Evolutionary conservation across 208 protist species (phyloP), one percentile per base, ranked within the genome.

Genomic region (Crithidia brevicula): DNA sequence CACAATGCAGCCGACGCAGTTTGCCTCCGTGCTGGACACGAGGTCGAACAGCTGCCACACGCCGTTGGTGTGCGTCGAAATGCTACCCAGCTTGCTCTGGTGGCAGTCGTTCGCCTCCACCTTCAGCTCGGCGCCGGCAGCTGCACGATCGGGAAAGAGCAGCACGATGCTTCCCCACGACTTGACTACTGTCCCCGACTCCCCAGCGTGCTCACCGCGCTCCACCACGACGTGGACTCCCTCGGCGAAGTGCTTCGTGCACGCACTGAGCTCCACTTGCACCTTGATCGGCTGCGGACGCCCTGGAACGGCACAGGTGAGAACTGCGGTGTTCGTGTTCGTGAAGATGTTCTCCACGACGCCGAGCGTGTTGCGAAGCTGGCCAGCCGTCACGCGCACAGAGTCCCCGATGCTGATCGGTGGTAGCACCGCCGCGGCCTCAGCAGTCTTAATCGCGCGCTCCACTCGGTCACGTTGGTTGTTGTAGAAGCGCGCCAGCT

Each of bases 181-280:
- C 66, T 88, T 91, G 30, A 97, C 87, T 45, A 97, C 93, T 13
- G 91, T 97, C 10, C 93, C 93, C 36, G 88, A 89, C 69, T 92
- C 86, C 31, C 93, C 93, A 20, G 77, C 73, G 71, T 93, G 75
- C 40, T 86, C 83, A 50, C 93, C 93, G 34, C 64, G 74, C 70
- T 89, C 81, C 11, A 97, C 83, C 15, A 93, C 78, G 50, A 97
- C 89, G 79, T 97, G 93, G 27, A 82, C 82, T 27, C 93, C 93
- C 53, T 91, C 87, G 3, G 72, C 71, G 59, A 97, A 93, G 77
- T 93, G 76, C 74, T 92, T 96, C 23, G 79, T 83, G 69, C 87
- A 94, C 36, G 77, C 64, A 27, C 67, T 72, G 34, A 97, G 85
- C 66, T 97, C 92, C 20, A 94, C 92, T 51, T 82, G 87, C 43